Conservation (phyloP, 306 rosid genomes). For the Betula pendula region DNA sequence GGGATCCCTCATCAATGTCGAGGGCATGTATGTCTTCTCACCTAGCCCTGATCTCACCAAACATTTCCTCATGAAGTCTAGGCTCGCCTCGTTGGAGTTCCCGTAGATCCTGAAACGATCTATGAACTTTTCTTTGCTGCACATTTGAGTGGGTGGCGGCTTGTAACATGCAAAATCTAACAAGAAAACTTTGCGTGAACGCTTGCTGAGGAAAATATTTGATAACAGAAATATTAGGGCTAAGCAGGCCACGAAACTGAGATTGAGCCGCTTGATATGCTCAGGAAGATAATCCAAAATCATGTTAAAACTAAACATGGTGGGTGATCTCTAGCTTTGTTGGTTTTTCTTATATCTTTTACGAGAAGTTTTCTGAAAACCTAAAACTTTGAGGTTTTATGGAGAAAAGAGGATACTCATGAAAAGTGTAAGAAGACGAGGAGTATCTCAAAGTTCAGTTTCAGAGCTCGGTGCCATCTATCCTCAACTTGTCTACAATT, state of each 20-base stretch:
- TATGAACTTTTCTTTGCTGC: background rate
- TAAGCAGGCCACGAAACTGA: background rate
- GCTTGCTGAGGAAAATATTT: background rate
- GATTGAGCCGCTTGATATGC: background rate
- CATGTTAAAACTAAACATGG: background rate
- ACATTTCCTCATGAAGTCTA: background rate
- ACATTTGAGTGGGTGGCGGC: background rate
- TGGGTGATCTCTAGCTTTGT: background rate
- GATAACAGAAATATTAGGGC: background rate
- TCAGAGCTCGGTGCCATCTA: background rate
- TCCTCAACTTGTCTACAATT: background rate
- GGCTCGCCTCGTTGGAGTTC: background rate
- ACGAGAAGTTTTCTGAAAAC: no score
- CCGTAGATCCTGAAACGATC: background rate
- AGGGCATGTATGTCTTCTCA: background rate
- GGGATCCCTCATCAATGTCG: background rate
- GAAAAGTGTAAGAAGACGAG: background rate
- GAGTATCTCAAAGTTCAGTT: background rate
- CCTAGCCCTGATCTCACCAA: background rate
- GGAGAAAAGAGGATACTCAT: background rate
- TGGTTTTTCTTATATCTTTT: no score
- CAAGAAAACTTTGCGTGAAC: background rate
- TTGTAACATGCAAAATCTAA: slow-evolving; percentile 1
- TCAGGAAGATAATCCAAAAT: background rate
- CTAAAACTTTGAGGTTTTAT: background rate